phyloP scores from a whole-genome alignment of 1,284 basidiomycete species.

The Ceratobasidium sp. region DNA sequence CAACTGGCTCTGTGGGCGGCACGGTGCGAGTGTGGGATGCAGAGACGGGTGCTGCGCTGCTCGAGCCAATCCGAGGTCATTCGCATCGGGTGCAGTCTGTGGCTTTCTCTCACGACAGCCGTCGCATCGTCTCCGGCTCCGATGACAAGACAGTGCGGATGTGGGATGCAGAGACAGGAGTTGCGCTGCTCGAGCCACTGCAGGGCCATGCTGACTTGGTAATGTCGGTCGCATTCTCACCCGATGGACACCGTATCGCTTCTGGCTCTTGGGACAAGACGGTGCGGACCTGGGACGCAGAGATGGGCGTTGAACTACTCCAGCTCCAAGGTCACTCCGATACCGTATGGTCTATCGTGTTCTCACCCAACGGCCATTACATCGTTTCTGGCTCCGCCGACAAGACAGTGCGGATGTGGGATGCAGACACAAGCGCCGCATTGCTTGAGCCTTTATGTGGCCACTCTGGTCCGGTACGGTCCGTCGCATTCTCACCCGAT shows the following conservation, averaged over 20 bases:
- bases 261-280: constrained; percentile 40
- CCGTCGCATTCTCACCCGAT: no score
- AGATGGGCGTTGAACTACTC: not conserved
- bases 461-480: no score
- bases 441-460: no score
- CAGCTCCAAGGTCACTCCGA: constrained; percentile 48
- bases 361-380: not conserved
- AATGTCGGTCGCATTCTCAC: not conserved
- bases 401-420: no score
- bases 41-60: no score
- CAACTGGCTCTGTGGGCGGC: no score
- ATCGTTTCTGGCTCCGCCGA: not conserved
- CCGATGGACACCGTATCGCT: constrained; percentile 5
- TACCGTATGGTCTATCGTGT: constrained; percentile 50
- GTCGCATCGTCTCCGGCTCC: not conserved
- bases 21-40: no score
- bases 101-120: not conserved
- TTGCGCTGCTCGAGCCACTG: not conserved
- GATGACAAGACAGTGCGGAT: not conserved
- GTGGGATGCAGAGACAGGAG: constrained; percentile 30
- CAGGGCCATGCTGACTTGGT: not conserved
- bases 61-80: no score
- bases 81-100: no score
- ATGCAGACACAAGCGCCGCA: no score
- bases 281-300: constrained; percentile 44